phyloP scores from a whole-genome alignment of 1,284 basidiomycete genomes.

The Pseudomicrostroma phylloplanum region DNA sequence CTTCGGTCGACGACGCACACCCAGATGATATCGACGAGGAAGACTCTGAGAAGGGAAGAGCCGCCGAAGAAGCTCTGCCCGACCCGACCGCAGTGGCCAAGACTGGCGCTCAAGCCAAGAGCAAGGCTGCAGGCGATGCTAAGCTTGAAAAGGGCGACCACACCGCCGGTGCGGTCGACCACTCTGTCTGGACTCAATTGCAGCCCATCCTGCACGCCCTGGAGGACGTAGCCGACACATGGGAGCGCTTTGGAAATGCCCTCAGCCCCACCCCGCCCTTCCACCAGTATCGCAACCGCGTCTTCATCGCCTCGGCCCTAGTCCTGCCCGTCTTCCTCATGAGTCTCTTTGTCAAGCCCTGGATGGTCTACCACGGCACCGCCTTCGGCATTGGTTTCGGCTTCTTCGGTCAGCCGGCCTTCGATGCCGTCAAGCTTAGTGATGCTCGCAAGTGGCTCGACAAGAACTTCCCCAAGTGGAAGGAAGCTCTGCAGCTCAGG shows the following conservation, averaged over 20 bases:
- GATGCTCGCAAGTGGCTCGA: constrained; percentile 52
- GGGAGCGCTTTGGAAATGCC: constrained; percentile 53
- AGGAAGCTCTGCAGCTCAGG: constrained; percentile 38
- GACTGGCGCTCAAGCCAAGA: constrained; percentile 44
- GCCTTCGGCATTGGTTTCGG: constrained; percentile 55
- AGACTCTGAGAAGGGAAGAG: constrained; percentile 15
- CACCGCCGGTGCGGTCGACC: constrained; percentile 46
- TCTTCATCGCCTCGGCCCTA: constrained; percentile 44
- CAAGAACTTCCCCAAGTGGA: constrained; percentile 56
- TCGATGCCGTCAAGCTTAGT: constrained; percentile 49
- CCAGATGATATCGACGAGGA: constrained; percentile 11
- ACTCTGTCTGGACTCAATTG: constrained; percentile 47
- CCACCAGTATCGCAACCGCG: constrained; percentile 36
- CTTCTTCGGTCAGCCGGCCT: constrained; percentile 58
- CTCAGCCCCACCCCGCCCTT: constrained; percentile 53
- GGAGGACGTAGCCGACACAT: constrained; percentile 55
- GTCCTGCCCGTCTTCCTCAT: constrained; percentile 50
- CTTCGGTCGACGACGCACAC: constrained; percentile 7
- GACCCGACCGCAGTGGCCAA: constrained; percentile 50
- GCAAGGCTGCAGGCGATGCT: constrained; percentile 47
- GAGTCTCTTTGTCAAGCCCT: constrained; percentile 53
- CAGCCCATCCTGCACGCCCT: constrained; percentile 54
- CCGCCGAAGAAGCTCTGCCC: constrained; percentile 33
- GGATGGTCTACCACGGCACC: constrained; percentile 53
- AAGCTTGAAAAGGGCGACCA: constrained; percentile 42